phyloP scores from a whole-genome alignment of 495 filamentous ascomycete genomes.

The Neurospora sp. region DNA sequence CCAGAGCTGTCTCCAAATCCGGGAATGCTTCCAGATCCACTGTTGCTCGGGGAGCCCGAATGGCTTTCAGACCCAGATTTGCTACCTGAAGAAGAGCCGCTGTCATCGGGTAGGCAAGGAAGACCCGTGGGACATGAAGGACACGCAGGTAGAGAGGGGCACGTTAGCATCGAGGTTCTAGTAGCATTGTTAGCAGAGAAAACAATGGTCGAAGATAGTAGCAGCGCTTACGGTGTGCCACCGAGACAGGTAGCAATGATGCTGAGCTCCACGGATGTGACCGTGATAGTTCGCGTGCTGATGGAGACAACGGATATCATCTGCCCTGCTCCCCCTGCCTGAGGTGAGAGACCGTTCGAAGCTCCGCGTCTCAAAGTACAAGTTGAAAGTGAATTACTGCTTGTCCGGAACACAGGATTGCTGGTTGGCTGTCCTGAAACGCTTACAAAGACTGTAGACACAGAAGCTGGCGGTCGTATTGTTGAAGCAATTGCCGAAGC shows the following conservation, averaged over 20 bases:
- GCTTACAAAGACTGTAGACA: neutral
- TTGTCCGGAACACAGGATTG: neutral
- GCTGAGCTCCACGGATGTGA: constrained; percentile 4
- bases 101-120: neutral
- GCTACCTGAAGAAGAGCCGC: neutral
- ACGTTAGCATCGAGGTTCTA: constrained; percentile 1
- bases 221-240: neutral
- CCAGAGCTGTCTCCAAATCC: neutral
- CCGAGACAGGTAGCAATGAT: constrained; percentile 3
- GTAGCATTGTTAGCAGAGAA: neutral
- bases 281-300: neutral
- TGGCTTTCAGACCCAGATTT: neutral
- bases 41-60: neutral
- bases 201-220: neutral
- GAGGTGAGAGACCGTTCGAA: neutral
- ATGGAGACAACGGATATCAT: neutral
- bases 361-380: neutral
- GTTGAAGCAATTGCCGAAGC: neutral
- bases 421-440: neutral
- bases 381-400: neutral
- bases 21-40: neutral
- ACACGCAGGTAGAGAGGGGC: constrained; percentile 1
- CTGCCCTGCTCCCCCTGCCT: neutral
- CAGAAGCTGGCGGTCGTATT: neutral
- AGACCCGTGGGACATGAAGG: neutral